Conservation (phyloP, 2,329 filamentous ascomycete species). For the Calonectria crousiana region DNA sequence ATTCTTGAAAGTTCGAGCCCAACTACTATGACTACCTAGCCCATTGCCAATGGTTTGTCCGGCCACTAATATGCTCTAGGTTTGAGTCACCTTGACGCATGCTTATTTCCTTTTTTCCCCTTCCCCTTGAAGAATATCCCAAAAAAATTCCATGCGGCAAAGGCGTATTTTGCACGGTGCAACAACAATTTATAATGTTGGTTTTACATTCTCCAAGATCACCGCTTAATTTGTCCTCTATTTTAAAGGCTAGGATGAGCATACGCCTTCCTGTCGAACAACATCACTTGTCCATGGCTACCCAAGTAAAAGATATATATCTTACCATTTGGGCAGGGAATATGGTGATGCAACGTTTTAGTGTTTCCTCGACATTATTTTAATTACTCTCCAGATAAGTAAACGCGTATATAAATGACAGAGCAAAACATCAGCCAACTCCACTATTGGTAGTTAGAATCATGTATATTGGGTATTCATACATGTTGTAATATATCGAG, state of each 20-base stretch:
- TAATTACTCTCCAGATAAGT: background rate
- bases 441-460: background rate
- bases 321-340: background rate
- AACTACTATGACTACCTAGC: background rate
- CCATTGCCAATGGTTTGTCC: constrained; percentile 5
- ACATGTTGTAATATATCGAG: constrained; percentile 15
- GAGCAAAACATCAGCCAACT: background rate
- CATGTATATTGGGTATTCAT: constrained; percentile 12
- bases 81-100: background rate
- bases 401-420: background rate
- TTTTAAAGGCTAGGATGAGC: too few relatives aligned
- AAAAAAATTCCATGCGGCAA: background rate
- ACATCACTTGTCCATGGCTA: background rate
- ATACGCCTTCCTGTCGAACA: background rate
- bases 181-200: background rate
- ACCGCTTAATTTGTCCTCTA: too few relatives aligned
- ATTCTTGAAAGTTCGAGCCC: background rate
- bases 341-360: background rate
- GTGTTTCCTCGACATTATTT: background rate
- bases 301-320: background rate
- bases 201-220: background rate
- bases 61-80: constrained; percentile 5
- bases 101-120: background rate
- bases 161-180: background rate
- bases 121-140: background rate